These are phyloP conservation scores for Ganoderma multipileum DNA, from an alignment of 1,284 basidiomycete genomes.

Conservation along the genomic window DNA sequence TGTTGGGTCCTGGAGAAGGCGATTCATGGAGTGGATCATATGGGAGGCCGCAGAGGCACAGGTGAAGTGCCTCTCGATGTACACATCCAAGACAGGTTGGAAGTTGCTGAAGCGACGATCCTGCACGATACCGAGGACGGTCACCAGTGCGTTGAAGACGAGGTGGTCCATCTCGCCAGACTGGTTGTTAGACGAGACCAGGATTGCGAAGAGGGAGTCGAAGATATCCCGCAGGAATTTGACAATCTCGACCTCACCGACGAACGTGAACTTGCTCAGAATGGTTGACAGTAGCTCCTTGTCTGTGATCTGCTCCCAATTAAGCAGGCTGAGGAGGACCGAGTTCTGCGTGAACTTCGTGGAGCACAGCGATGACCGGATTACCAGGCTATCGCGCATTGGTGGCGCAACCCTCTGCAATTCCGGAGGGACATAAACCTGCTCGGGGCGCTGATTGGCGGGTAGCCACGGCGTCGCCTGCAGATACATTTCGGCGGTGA, in stretches of 20 bases:
- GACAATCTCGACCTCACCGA: conserved; percentile 92
- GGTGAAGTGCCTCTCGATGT: conserved; percentile 90
- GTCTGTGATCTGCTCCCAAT: conserved; percentile 82
- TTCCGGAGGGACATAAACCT: conserved; percentile 65
- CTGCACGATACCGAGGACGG: conserved; percentile 88
- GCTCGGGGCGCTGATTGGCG: conserved; percentile 63
- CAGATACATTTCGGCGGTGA: conserved; percentile 77
- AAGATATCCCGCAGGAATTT: conserved; percentile 95
- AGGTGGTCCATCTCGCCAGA: conserved; percentile 84
- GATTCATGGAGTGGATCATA: conserved; percentile 88
- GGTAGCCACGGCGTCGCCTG: conserved; percentile 65
- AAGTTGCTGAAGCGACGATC: conserved; percentile 98
- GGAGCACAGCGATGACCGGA: conserved; percentile 92
- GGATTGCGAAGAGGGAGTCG: conserved; percentile 91
- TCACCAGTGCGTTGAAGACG: conserved; percentile 92
- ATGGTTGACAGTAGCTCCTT: conserved; percentile 74
- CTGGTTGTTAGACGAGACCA: conserved; percentile 79
- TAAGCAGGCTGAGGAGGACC: conserved; percentile 82
- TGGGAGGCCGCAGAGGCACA: conserved; percentile 81
- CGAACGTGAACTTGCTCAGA: conserved; percentile 89
- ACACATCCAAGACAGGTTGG: conserved; percentile 91
- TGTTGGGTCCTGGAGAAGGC: conserved; percentile 79
- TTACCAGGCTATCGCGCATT: conserved; percentile 79
- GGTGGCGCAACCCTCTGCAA: conserved; percentile 72
- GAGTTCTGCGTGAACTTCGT: conserved; percentile 94